phyloP scores from a whole-genome alignment of 768 basidiomycete species.

The Mycena rosella region DNA sequence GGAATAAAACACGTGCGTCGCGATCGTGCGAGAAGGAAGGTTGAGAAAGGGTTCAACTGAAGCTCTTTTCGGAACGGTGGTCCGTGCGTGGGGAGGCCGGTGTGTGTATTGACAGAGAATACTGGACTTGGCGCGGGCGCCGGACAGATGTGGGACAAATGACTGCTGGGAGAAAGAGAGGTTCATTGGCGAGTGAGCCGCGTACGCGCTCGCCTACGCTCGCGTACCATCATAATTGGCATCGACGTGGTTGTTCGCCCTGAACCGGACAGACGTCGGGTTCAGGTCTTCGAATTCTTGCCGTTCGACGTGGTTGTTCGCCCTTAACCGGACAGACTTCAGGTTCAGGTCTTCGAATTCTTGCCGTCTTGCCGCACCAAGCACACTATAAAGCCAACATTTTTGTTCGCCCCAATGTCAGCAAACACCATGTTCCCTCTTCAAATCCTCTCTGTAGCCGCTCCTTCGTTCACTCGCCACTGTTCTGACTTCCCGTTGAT shows the following conservation, averaged over 20 bases:
- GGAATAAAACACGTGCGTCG: constrained; percentile 5
- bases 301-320: constrained; percentile 7
- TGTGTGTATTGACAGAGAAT: too few relatives aligned
- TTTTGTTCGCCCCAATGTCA: constrained; percentile 17
- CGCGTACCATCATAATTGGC: constrained; percentile 17
- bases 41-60: background rate
- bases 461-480: constrained; percentile 21
- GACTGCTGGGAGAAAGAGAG: constrained; percentile 14
- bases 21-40: constrained; percentile 18
- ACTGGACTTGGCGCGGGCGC: constrained; percentile 15
- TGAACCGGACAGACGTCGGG: constrained; percentile 10
- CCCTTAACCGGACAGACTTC: constrained; percentile 3
- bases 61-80: too few relatives aligned
- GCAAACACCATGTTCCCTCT: constrained; percentile 17
- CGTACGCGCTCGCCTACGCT: constrained; percentile 9
- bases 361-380: constrained; percentile 15
- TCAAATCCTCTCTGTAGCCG: constrained; percentile 19
- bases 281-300: constrained; percentile 20
- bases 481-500: constrained; percentile 20
- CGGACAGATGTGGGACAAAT: constrained; percentile 17
- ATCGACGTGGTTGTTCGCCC: constrained; percentile 7
- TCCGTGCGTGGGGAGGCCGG: too few relatives aligned
- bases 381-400: constrained; percentile 19
- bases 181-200: constrained; percentile 13
- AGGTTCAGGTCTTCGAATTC: constrained; percentile 20